Conservation (phyloP, 2,329 filamentous ascomycete species). For the Periconia digitata region DNA sequence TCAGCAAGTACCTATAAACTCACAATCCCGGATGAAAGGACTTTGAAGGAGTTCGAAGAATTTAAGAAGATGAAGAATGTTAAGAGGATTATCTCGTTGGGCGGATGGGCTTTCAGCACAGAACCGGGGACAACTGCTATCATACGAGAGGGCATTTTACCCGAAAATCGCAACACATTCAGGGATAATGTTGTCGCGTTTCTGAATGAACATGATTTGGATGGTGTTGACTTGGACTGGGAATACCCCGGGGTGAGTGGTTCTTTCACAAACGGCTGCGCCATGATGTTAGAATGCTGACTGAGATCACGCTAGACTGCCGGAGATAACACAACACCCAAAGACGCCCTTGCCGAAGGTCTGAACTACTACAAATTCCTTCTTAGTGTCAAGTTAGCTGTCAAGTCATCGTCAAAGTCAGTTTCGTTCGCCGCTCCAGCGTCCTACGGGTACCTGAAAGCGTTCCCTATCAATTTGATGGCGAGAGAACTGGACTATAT, state of each 20-base stretch:
- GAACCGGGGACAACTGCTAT: slow-evolving; percentile 40
- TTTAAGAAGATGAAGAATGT: slow-evolving; percentile 13
- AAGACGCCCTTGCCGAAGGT: slow-evolving; percentile 37
- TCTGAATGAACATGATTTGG: slow-evolving; percentile 20
- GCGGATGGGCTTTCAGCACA: slow-evolving; percentile 51
- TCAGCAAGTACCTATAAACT: slow-evolving; percentile 4
- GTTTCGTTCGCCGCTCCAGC: slow-evolving; percentile 25
- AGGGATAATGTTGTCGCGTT: slow-evolving; percentile 25
- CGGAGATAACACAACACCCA: slow-evolving; percentile 40
- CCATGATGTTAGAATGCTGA: neutral
- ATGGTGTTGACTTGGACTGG: slow-evolving; percentile 52
- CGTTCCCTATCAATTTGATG: slow-evolving; percentile 23
- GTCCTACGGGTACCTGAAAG: slow-evolving; percentile 30
- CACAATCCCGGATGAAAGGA: neutral
- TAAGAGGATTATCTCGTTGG: slow-evolving; percentile 49
- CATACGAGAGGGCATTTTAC: slow-evolving; percentile 40
- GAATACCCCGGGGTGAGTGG: slow-evolving; percentile 40
- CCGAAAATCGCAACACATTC: slow-evolving; percentile 41
- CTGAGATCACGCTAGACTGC: too few relatives aligned
- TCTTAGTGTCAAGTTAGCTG: slow-evolving; percentile 12
- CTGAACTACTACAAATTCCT: slow-evolving; percentile 42
- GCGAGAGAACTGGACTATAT: slow-evolving; percentile 24
- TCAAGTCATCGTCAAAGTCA: slow-evolving; percentile 7
- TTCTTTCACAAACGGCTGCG: too few relatives aligned
- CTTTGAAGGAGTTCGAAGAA: slow-evolving; percentile 6